phyloP scores from a whole-genome alignment of 2,329 filamentous ascomycete species.

The Cladorrhinum sp. region DNA sequence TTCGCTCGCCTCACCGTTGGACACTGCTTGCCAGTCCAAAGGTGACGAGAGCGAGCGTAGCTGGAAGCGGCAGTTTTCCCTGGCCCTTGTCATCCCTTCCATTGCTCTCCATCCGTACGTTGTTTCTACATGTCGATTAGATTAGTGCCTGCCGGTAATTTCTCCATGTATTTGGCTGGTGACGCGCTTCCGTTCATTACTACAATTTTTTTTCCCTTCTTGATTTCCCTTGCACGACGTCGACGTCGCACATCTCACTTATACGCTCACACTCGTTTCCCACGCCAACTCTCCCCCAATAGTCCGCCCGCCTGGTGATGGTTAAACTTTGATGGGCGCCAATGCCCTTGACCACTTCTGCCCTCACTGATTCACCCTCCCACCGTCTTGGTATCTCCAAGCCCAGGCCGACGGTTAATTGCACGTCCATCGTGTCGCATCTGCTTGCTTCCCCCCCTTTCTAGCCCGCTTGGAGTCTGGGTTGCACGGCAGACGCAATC shows the following conservation, averaged over 20 bases:
- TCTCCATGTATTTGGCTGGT: not conserved
- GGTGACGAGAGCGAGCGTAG: too few relatives aligned
- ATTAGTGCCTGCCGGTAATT: constrained; percentile 9
- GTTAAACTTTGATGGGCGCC: constrained; percentile 16
- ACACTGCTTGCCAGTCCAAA: not conserved
- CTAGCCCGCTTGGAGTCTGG: constrained; percentile 7
- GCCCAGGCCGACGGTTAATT: constrained; percentile 16
- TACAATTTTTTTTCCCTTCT: not conserved
- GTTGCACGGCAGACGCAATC: constrained; percentile 20
- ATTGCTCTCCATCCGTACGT: not conserved
- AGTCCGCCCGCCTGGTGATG: constrained; percentile 3
- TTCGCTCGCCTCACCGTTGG: not conserved
- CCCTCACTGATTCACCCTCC: constrained; percentile 12
- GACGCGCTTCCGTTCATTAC: constrained; percentile 5
- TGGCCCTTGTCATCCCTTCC: not conserved
- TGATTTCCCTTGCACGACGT: not conserved
- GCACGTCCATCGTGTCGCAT: constrained; percentile 14
- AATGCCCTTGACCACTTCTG: constrained; percentile 7
- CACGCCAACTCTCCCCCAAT: not conserved
- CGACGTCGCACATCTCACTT: not conserved
- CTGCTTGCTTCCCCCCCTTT: constrained; percentile 13
- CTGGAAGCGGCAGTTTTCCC: constrained; percentile 7
- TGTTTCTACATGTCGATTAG: not conserved
- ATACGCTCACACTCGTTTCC: not conserved
- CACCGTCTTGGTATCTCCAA: constrained; percentile 3